phyloP scores from a whole-genome alignment of 805 yeast species.

The Myxozyma geophila region DNA sequence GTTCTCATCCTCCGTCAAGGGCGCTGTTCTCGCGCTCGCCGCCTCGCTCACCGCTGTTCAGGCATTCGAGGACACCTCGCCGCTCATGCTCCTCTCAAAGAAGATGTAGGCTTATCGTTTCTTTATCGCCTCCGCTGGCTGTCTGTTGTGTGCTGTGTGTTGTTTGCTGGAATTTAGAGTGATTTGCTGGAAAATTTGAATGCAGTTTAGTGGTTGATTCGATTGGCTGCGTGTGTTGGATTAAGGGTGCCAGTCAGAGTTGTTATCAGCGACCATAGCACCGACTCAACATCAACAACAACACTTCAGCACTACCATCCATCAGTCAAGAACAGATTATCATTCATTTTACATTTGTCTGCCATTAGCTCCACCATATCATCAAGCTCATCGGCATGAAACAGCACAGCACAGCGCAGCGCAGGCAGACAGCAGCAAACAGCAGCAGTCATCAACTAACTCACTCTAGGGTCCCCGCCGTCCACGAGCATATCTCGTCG shows the following conservation, averaged over 20 bases:
- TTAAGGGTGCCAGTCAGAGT: no score
- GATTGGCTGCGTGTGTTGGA: no score
- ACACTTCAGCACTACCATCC: no score
- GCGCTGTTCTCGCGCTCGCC: conserved; percentile 30
- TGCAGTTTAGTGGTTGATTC: no score
- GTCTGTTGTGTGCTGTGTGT: not conserved
- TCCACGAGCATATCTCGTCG: conserved; percentile 30
- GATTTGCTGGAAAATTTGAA: no score
- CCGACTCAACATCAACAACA: no score
- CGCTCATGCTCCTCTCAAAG: conserved; percentile 36
- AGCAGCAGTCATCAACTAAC: not conserved
- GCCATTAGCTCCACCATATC: no score
- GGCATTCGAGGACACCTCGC: conserved; percentile 40
- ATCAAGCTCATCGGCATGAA: no score
- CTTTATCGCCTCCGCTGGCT: not conserved
- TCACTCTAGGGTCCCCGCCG: conserved; percentile 22
- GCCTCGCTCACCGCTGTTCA: conserved; percentile 31
- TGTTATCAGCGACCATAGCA: no score
- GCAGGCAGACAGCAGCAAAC: not conserved
- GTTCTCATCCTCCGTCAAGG: conserved; percentile 27
- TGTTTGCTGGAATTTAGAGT: not conserved
- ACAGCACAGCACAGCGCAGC: no score
- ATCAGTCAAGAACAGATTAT: no score
- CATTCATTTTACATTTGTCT: no score
- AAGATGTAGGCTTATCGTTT: conserved; percentile 27